Conservation (phyloP, 768 basidiomycete species). For the Tulasnella sp. region DNA sequence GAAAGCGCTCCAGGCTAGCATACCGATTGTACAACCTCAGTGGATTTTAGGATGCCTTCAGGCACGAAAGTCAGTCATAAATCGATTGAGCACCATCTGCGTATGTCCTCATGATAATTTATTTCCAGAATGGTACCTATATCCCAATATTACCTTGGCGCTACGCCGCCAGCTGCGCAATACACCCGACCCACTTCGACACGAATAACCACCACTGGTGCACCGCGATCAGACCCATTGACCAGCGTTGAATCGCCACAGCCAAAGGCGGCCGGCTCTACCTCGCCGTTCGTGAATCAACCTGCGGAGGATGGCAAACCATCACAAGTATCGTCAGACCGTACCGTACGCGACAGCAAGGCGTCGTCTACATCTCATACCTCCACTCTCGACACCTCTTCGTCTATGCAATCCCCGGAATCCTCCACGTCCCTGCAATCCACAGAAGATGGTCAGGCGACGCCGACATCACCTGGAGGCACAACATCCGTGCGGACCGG, state of each 20-base stretch:
- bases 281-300: slow-evolving; percentile 23
- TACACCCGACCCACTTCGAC: slow-evolving; percentile 45
- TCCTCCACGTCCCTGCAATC: slow-evolving; percentile 12
- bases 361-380: not conserved
- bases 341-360: slow-evolving; percentile 20
- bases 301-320: slow-evolving; percentile 21
- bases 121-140: slow-evolving; percentile 81
- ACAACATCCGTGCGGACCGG: not conserved
- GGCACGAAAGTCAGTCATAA: slow-evolving; percentile 61
- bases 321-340: not conserved
- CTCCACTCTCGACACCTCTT: not conserved
- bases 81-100: not conserved
- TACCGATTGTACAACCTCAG: slow-evolving; percentile 88
- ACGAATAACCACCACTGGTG: slow-evolving; percentile 59
- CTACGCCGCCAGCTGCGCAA: slow-evolving; percentile 40
- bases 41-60: slow-evolving; percentile 87
- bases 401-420: slow-evolving; percentile 7
- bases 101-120: not conserved
- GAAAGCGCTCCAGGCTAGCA: slow-evolving; percentile 84
- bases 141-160: slow-evolving; percentile 67
- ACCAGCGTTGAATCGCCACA: slow-evolving; percentile 25
- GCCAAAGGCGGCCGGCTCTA: slow-evolving; percentile 29
- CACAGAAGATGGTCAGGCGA: slow-evolving; percentile 17
- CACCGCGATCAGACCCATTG: slow-evolving; percentile 27
- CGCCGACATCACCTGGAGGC: slow-evolving; percentile 19